Conservation (phyloP, 352 stramenopile species). For the Phytophthora multivora region DNA sequence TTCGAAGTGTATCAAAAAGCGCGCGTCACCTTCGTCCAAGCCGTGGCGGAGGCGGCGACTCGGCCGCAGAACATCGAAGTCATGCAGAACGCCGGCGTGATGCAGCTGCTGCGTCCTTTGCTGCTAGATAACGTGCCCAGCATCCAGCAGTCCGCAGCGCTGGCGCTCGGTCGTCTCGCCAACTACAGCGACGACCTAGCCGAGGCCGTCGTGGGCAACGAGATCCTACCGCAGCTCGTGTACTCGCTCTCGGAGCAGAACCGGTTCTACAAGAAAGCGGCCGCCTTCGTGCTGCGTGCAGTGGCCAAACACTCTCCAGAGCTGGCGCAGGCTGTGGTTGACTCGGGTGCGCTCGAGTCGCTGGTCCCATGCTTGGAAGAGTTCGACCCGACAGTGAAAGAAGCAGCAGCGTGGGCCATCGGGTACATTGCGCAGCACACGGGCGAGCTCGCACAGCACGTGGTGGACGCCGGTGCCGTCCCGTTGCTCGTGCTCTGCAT, state of each 20-base stretch:
- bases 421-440: slow-evolving; percentile 96
- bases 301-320: slow-evolving; percentile 96
- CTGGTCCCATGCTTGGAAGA: slow-evolving; percentile 95
- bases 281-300: slow-evolving; percentile 92
- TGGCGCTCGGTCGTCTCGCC: slow-evolving; percentile 92
- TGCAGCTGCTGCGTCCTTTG: slow-evolving; percentile 93
- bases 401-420: slow-evolving; percentile 94
- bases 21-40: slow-evolving; percentile 94
- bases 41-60: slow-evolving; percentile 93
- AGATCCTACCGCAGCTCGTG: slow-evolving; percentile 96
- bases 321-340: slow-evolving; percentile 93
- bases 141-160: slow-evolving; percentile 94
- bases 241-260: slow-evolving; percentile 96
- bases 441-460: slow-evolving; percentile 91
- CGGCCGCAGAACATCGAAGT: slow-evolving; percentile 96
- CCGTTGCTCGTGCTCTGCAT: slow-evolving; percentile 95
- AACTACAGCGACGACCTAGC: slow-evolving; percentile 96
- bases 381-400: slow-evolving; percentile 96
- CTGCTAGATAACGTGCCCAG: slow-evolving; percentile 95
- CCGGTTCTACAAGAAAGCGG: slow-evolving; percentile 96
- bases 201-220: slow-evolving; percentile 94
- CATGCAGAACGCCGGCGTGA: slow-evolving; percentile 96
- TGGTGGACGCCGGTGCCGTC: slow-evolving; percentile 93
- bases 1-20: slow-evolving; percentile 97
- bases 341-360: slow-evolving; percentile 91